These are phyloP conservation scores for Termitomyces sp. DNA, from an alignment of 768 basidiomycete species.

Conservation along the genomic window DNA sequence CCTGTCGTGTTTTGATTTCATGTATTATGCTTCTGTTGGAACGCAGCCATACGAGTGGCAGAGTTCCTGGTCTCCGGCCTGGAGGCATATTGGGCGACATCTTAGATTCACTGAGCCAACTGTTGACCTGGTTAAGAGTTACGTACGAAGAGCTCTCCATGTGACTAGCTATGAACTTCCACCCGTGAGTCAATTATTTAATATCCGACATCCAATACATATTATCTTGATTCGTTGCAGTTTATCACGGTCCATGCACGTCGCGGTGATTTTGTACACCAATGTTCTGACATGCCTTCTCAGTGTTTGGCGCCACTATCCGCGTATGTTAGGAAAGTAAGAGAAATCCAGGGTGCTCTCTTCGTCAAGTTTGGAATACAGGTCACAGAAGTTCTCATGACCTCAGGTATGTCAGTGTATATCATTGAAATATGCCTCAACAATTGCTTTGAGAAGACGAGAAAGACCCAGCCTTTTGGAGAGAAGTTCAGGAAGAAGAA, in stretches of 20 bases:
- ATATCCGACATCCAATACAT: background rate
- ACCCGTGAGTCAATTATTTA: conserved; percentile 21
- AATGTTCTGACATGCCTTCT: conserved; percentile 25
- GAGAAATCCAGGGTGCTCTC: conserved; percentile 31
- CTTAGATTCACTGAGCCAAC: conserved; percentile 28
- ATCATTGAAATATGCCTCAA: background rate
- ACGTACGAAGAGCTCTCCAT: conserved; percentile 26
- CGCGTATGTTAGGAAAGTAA: conserved; percentile 29
- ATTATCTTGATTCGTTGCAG: conserved; percentile 12
- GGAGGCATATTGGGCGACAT: conserved; percentile 34
- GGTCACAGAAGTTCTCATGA: conserved; percentile 34
- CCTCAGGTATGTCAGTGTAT: conserved; percentile 27
- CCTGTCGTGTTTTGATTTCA: conserved; percentile 27
- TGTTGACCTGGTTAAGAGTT: conserved; percentile 25
- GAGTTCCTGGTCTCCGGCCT: conserved; percentile 35
- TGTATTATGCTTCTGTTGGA: conserved; percentile 29
- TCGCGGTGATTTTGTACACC: conserved; percentile 37
- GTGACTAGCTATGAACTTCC: conserved; percentile 23
- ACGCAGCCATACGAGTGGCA: conserved; percentile 27
- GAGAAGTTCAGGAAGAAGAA: conserved; percentile 29
- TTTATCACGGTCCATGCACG: conserved; percentile 45
- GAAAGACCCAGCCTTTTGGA: conserved; percentile 36
- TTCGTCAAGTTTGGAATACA: conserved; percentile 22
- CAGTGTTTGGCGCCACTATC: conserved; percentile 37
- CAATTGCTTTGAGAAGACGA: conserved; percentile 32